Percentiles rank a stretch among this genome's conserved stretches.
Conservation (phyloP, 2,329 filamentous ascomycete genomes). For the Endoconidiophora polonica region DNA sequence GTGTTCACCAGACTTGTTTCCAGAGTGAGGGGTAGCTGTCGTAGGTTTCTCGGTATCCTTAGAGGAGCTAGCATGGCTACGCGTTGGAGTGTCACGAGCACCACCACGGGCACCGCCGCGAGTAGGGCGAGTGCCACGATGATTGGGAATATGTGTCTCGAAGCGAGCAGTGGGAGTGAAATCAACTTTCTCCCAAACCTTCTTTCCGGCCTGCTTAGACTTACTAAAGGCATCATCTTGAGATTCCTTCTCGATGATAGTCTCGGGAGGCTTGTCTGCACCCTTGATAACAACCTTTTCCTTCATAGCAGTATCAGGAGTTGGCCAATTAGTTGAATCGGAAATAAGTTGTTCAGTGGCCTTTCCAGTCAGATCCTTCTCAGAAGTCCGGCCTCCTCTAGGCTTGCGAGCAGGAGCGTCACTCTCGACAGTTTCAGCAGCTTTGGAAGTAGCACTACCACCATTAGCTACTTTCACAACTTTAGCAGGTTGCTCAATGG, state of each 20-base stretch:
- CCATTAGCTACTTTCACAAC: constrained; percentile 18
- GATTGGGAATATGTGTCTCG: constrained; percentile 56
- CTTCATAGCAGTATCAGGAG: constrained; percentile 54
- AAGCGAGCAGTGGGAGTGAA: constrained; percentile 77
- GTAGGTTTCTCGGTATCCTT: constrained; percentile 24
- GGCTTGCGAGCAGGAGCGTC: constrained; percentile 17
- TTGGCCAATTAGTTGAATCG: constrained; percentile 77
- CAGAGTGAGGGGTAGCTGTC: constrained; percentile 16
- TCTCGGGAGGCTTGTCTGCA: constrained; percentile 43
- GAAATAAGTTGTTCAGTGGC: constrained; percentile 10
- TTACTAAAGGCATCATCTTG: constrained; percentile 36
- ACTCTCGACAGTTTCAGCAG: constrained; percentile 21
- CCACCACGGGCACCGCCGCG: constrained; percentile 27
- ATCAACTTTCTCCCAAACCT: constrained; percentile 70
- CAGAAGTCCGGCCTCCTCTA: constrained; percentile 26
- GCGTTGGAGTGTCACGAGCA: constrained; percentile 18
- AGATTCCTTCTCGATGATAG: constrained; percentile 42
- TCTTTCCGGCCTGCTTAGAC: constrained; percentile 42
- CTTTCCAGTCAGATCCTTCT: constrained; percentile 4
- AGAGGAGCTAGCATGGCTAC: constrained; percentile 16
- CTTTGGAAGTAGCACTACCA: constrained; percentile 13
- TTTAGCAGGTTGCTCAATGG: constrained; percentile 25
- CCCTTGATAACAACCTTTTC: constrained; percentile 54
- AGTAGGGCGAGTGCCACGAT: constrained; percentile 30
- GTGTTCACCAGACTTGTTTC: constrained; percentile 4